A percentile compares a stretch with the other conserved stretches of the same genome.
Conservation (phyloP, 2,329 filamentous ascomycete genomes). For the Colletotrichum tanaceti region DNA sequence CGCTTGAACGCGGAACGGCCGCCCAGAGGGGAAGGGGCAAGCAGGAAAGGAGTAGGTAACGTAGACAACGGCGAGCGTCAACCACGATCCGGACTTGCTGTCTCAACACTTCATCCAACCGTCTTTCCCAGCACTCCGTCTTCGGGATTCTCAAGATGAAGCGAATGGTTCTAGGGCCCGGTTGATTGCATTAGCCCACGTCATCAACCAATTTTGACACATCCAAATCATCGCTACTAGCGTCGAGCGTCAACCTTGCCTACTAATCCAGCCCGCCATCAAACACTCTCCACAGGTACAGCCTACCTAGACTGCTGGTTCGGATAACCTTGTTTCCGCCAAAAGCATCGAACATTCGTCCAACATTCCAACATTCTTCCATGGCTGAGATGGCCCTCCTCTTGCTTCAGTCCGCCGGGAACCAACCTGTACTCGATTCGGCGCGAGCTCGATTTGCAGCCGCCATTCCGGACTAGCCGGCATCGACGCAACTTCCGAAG, state of each 20-base stretch:
- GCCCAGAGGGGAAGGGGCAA: neutral
- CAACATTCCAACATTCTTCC: slow-evolving; percentile 24
- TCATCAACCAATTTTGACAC: slow-evolving; percentile 1
- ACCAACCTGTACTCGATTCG: slow-evolving; percentile 5
- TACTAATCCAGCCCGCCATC: neutral
- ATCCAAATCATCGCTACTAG: neutral
- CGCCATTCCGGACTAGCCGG: slow-evolving; percentile 25
- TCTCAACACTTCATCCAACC: neutral
- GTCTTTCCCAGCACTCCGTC: neutral
- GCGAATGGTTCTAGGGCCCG: neutral
- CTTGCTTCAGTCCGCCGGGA: slow-evolving; percentile 11
- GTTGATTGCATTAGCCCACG: neutral
- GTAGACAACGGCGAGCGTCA: neutral
- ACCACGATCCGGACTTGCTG: neutral
- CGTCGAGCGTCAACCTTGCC: slow-evolving; percentile 23
- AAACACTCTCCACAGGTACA: neutral
- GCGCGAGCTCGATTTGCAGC: neutral
- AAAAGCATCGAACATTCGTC: slow-evolving; percentile 15
- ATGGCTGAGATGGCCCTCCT: neutral
- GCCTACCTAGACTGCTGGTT: neutral
- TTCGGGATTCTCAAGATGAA: neutral
- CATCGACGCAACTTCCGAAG: slow-evolving; percentile 4
- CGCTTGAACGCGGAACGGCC: no score
- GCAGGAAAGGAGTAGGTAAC: neutral
- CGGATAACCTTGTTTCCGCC: slow-evolving; percentile 14